Evolutionary conservation across 768 basidiomycete genomes (phyloP).

Genomic region (Chiua virens): DNA sequence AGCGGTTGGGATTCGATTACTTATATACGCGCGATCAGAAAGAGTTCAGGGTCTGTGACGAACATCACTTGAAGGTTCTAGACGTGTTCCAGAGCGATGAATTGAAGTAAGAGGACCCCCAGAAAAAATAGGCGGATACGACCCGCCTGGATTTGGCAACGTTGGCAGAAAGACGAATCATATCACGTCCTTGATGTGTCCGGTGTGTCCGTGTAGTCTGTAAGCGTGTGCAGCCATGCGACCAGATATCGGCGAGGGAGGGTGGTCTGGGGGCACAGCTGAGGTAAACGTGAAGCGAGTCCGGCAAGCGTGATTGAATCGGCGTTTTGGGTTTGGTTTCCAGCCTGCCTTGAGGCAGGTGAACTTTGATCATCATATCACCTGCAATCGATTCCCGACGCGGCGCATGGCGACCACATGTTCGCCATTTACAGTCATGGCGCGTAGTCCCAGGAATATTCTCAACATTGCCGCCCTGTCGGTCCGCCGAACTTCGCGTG

Average conservation of each 20-base stretch:
- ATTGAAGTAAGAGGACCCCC: slow-evolving; percentile 37
- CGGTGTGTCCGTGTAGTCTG: slow-evolving; percentile 21
- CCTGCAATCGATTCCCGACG: slow-evolving; percentile 23
- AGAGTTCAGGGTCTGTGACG: slow-evolving; percentile 24
- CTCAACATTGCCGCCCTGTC: slow-evolving; percentile 3
- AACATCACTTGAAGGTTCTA: slow-evolving; percentile 19
- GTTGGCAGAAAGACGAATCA: no score
- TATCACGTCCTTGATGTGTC: slow-evolving; percentile 35
- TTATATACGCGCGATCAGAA: slow-evolving; percentile 28
- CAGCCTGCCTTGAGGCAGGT: slow-evolving; percentile 32
- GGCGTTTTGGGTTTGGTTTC: slow-evolving; percentile 24
- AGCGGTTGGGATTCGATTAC: not conserved
- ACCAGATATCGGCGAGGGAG: slow-evolving; percentile 5
- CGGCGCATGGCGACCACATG: slow-evolving; percentile 37
- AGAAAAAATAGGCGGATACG: slow-evolving; percentile 26
- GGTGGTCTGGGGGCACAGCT: slow-evolving; percentile 16
- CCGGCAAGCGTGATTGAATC: slow-evolving; percentile 21
- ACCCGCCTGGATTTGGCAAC: slow-evolving; percentile 2
- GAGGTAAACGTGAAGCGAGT: slow-evolving; percentile 30
- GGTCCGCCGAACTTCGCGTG: not conserved
- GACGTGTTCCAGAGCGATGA: slow-evolving; percentile 18
- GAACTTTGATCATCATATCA: slow-evolving; percentile 18
- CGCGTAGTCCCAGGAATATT: slow-evolving; percentile 8
- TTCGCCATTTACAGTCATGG: slow-evolving; percentile 32
- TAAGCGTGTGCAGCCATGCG: slow-evolving; percentile 18